Conservation (phyloP, 108 stramenopile species). For the Craspedostauros australis region DNA sequence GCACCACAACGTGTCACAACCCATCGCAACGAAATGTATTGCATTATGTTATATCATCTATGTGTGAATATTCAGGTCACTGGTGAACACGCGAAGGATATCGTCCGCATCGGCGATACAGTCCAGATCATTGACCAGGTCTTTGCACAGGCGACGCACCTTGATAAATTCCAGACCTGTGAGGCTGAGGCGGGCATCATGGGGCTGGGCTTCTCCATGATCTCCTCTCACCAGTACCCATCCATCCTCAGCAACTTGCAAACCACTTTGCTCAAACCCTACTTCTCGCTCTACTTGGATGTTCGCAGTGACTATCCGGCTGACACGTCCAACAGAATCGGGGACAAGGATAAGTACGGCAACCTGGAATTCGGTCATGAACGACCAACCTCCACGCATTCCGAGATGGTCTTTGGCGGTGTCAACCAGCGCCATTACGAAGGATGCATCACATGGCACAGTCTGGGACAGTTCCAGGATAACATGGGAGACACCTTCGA, state of each 20-base stretch:
- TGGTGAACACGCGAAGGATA: conserved; percentile 43
- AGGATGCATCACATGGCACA: conserved; percentile 50
- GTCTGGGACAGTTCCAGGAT: conserved; percentile 30
- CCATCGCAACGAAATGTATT: no score
- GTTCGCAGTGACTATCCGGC: conserved; percentile 32
- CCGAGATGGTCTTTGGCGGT: conserved; percentile 43
- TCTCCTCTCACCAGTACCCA: conserved; percentile 26
- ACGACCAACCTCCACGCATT: conserved; percentile 13
- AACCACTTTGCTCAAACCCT: neutral
- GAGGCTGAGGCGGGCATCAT: conserved; percentile 42
- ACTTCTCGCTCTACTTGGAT: conserved; percentile 34
- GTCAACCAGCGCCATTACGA: conserved; percentile 36
- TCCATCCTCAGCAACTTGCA: conserved; percentile 20
- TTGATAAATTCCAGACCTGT: conserved; percentile 31
- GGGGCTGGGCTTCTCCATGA: conserved; percentile 33
- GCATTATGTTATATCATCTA: no score
- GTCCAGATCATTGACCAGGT: conserved; percentile 26
- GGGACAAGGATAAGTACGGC: conserved; percentile 3
- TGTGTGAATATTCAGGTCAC: no score
- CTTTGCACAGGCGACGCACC: conserved; percentile 36
- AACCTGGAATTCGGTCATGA: conserved; percentile 11
- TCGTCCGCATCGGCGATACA: conserved; percentile 18
- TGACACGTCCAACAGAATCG: neutral
- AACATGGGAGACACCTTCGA: conserved; percentile 11
- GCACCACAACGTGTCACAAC: no score